A percentile compares a stretch with the other conserved stretches of the same genome.
These are phyloP conservation scores for Citropsis articulata DNA, from an alignment of 345 rosid species.

Conservation along the genomic window DNA sequence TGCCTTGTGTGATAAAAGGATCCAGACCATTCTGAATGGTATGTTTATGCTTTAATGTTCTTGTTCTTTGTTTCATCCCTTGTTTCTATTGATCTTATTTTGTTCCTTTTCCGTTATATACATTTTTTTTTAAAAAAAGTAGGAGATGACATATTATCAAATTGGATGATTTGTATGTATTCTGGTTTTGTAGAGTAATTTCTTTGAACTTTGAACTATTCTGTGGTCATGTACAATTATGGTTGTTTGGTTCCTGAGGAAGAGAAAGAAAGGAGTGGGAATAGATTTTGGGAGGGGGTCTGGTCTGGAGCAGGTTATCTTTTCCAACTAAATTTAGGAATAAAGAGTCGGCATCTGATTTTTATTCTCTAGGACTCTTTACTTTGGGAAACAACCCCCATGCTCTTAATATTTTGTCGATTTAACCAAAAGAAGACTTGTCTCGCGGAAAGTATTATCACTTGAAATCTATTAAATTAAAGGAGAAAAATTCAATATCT, in stretches of 20 bases:
- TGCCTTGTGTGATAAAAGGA: slow-evolving; percentile 52
- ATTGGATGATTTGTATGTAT: background rate
- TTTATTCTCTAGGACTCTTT: background rate
- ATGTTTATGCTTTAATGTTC: background rate
- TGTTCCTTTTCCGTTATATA: background rate
- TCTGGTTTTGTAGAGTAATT: background rate
- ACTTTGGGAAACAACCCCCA: background rate
- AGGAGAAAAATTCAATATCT: background rate
- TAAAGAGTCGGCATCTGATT: background rate
- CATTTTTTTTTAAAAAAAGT: background rate
- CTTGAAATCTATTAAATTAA: background rate
- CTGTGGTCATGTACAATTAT: background rate
- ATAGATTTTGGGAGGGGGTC: background rate
- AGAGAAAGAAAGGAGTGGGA: background rate
- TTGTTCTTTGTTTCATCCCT: background rate
- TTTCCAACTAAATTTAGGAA: background rate
- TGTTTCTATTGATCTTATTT: background rate
- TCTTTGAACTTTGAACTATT: background rate
- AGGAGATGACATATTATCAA: background rate
- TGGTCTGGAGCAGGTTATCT: background rate
- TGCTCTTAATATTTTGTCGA: background rate
- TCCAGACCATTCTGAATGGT: slow-evolving; percentile 50
- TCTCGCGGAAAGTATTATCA: background rate
- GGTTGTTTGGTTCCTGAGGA: background rate
- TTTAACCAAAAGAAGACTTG: background rate